Conservation (phyloP, 1,284 basidiomycete species). For the Fomitopsis pinicola region DNA sequence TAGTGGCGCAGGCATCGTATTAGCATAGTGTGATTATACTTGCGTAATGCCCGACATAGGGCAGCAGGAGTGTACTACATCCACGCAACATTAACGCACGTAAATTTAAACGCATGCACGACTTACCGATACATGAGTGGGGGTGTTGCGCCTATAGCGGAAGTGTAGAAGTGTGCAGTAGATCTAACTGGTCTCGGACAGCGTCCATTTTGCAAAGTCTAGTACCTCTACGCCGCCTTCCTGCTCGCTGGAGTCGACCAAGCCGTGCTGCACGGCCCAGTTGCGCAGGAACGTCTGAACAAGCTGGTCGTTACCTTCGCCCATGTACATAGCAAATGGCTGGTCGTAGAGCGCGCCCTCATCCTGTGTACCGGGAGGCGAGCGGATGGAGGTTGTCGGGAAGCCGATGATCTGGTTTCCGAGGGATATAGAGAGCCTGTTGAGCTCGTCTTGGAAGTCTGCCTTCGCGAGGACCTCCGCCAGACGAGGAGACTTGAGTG, state of each 20-base stretch:
- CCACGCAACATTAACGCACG: not conserved
- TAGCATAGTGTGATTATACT: too few species aligned
- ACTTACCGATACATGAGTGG: not conserved
- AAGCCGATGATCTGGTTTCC: slow-evolving; percentile 87
- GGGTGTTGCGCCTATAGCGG: not conserved
- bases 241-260: slow-evolving; percentile 37
- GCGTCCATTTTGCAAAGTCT: slow-evolving; percentile 63
- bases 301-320: slow-evolving; percentile 44
- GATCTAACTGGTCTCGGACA: slow-evolving; percentile 36
- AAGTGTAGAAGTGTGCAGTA: not conserved
- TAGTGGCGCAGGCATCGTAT: too few species aligned
- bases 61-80: not conserved
- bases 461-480: slow-evolving; percentile 38
- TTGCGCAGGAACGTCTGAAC: slow-evolving; percentile 59
- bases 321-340: slow-evolving; percentile 73
- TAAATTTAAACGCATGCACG: not conserved
- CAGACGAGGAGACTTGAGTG: slow-evolving; percentile 45
- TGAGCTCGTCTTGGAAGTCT: slow-evolving; percentile 48
- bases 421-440: slow-evolving; percentile 69
- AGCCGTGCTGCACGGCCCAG: slow-evolving; percentile 61
- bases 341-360: slow-evolving; percentile 76
- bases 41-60: not conserved
- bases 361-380: slow-evolving; percentile 35
- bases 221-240: slow-evolving; percentile 41
- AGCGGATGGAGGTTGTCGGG: slow-evolving; percentile 60